Base-by-base conservation (phyloP, 495 filamentous ascomycete genomes). In the Penicillium manginii region DNA sequence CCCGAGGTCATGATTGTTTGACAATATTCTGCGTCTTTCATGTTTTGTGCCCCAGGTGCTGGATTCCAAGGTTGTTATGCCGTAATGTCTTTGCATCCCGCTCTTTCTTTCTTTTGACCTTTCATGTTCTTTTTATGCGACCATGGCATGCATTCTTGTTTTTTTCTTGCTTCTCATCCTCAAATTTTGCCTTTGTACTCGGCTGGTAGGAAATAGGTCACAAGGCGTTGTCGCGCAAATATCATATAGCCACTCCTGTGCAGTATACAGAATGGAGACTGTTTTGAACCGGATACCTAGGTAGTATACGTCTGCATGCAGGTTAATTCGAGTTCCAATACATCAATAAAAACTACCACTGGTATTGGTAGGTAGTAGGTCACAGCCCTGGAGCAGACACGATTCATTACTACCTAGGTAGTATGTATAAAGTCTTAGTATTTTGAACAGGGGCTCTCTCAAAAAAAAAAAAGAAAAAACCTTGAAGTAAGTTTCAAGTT, bases 41-140 rank as follows among this genome's bases (percentile, higher is more conserved):
- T 42, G 35, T 21, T 22, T 12, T 50, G 43, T 43, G 19, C n/a
- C 18, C n/a, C n/a, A n/a, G n/a, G n/a, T n/a, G n/a, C n/a, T n/a
- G n/a, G n/a, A n/a, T n/a, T n/a, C n/a, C n/a, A n/a, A 33, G 37
- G 17, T 55, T 2, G 2, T 39, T 42, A 55, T 22, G 12, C 17
- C 40, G 52, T 55, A 46, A 55, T 55, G 52, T 17, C 22, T 4
- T 52, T 55, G 39, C 52, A 47, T 46, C 42, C 17, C 32, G 11
- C 18, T 15, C 14, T 57, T 23, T 55, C 15, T 37, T 33, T 17
- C 21, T 15, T 45, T 47, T 33, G 12, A 12, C 4, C 18, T 17
- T 29, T 29, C 26, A 7, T 1, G 26, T 55, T 45, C 14, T 46
- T 19, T 39, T 19, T 39, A n/a, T 50, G 8, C 12, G 17, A 22